Conservation (phyloP, 1,284 basidiomycete genomes). For the Ceratobasidium theobromae region DNA sequence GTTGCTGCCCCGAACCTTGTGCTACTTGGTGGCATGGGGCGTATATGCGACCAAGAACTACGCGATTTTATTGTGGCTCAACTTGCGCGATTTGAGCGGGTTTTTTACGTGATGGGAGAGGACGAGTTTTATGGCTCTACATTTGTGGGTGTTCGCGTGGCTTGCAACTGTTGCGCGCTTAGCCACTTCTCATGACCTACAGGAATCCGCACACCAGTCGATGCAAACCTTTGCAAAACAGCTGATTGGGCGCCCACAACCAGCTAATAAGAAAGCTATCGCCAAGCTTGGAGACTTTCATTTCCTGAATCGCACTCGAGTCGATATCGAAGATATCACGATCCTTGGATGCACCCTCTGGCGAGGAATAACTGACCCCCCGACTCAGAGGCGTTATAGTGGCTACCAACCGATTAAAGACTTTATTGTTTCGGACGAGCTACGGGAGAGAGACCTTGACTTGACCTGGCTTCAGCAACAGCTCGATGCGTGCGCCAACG, state of each 20-base stretch:
- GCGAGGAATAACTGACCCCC: constrained; percentile 42
- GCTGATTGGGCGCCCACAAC: not conserved
- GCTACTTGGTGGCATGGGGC: constrained; percentile 47
- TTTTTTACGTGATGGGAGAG: constrained; percentile 47
- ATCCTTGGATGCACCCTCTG: constrained; percentile 51
- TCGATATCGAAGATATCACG: constrained; percentile 44
- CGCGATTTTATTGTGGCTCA: constrained; percentile 45
- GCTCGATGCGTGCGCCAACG: constrained; percentile 39
- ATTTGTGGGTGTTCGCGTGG: constrained; percentile 2
- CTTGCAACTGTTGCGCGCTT: not conserved
- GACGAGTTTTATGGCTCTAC: constrained; percentile 41
- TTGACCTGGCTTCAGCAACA: constrained; percentile 43
- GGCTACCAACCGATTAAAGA: constrained; percentile 41
- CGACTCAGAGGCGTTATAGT: constrained; percentile 40
- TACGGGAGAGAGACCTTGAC: constrained; percentile 42
- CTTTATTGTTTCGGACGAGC: constrained; percentile 41
- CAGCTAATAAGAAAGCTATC: not conserved
- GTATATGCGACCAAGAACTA: constrained; percentile 42
- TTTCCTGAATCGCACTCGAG: constrained; percentile 45
- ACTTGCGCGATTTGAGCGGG: constrained; percentile 42
- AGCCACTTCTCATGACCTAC: not conserved
- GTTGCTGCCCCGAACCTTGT: constrained; percentile 43
- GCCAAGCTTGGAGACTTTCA: constrained; percentile 42
- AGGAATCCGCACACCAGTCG: not conserved
- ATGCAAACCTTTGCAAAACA: constrained; percentile 30